These are phyloP conservation scores for Linnemannia elongata DNA, from an alignment of 192 early-diverging fungal species.

Conservation along the genomic window DNA sequence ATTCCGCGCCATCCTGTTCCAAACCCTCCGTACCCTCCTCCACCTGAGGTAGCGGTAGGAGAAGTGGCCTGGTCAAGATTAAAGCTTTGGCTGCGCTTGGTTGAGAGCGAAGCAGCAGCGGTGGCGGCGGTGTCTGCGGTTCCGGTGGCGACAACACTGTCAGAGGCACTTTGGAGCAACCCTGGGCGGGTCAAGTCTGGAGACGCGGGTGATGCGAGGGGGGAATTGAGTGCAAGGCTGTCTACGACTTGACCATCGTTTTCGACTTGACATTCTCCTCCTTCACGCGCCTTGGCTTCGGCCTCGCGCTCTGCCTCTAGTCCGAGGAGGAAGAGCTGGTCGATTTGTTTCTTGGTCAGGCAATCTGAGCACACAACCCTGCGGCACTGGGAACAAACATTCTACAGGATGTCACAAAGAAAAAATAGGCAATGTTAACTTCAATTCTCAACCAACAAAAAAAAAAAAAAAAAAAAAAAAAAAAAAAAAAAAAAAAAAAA, in stretches of 20 bases:
- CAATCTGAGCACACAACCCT: constrained; percentile 58
- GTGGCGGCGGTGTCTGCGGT: background rate
- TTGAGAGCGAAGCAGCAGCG: background rate
- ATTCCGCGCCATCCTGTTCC: constrained; percentile 38
- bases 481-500: background rate
- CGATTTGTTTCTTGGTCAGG: constrained; percentile 61
- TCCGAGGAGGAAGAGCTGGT: constrained; percentile 44
- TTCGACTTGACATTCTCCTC: background rate
- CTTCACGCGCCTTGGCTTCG: constrained; percentile 16
- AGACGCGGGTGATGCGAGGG: background rate
- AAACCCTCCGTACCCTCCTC: constrained; percentile 29
- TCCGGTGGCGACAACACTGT: constrained; percentile 15
- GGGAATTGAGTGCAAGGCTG: background rate
- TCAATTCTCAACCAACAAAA: background rate
- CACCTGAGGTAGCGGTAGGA: background rate
- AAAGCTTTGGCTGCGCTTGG: constrained; percentile 34
- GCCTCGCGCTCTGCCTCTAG: constrained; percentile 46
- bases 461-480: background rate
- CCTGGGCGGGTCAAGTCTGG: constrained; percentile 13
- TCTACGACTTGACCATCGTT: background rate
- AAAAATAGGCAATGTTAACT: background rate
- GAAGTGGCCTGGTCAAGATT: constrained; percentile 1
- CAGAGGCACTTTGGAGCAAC: constrained; percentile 19
- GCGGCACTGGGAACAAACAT: constrained; percentile 52
- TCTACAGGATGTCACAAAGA: constrained; percentile 15